phyloP scores from a whole-genome alignment of 495 filamentous ascomycete genomes.

The Penicillium fimorum region DNA sequence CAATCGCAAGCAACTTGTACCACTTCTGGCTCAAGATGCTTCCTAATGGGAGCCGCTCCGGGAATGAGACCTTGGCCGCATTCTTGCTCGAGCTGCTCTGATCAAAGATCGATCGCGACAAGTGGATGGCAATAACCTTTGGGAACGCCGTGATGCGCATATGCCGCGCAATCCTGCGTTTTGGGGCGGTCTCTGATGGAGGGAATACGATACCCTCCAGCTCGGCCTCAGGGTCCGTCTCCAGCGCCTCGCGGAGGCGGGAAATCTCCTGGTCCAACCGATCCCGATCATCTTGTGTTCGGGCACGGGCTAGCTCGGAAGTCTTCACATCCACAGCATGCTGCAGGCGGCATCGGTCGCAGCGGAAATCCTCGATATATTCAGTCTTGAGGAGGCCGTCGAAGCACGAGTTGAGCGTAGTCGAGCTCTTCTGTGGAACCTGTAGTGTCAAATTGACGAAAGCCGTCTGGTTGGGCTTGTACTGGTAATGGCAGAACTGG shows the following conservation, averaged over 20 bases:
- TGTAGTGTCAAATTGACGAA: constrained; percentile 93
- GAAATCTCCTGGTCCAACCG: constrained; percentile 56
- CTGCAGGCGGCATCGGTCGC: constrained; percentile 84
- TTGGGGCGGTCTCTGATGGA: constrained; percentile 67
- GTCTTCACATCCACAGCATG: constrained; percentile 62
- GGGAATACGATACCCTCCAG: constrained; percentile 74
- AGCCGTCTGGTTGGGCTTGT: constrained; percentile 73
- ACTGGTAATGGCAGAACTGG: constrained; percentile 81
- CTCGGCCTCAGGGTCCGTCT: constrained; percentile 72
- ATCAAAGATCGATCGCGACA: constrained; percentile 90
- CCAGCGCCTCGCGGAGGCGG: constrained; percentile 59
- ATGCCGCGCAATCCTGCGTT: constrained; percentile 79
- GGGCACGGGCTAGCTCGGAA: constrained; percentile 48
- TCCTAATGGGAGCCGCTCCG: constrained; percentile 77
- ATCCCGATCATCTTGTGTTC: constrained; percentile 45
- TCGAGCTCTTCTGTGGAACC: constrained; percentile 74
- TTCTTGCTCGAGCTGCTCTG: constrained; percentile 83
- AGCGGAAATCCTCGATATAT: constrained; percentile 94
- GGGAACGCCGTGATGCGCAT: constrained; percentile 84
- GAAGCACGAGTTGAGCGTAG: constrained; percentile 73
- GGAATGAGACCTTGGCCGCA: constrained; percentile 87
- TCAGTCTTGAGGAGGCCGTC: constrained; percentile 93
- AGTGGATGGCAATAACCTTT: constrained; percentile 84
- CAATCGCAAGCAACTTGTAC: constrained; percentile 83
- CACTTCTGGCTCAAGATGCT: constrained; percentile 71